Evolutionary conservation across 768 basidiomycete species (phyloP).

Genomic region (Suillus placidus): DNA sequence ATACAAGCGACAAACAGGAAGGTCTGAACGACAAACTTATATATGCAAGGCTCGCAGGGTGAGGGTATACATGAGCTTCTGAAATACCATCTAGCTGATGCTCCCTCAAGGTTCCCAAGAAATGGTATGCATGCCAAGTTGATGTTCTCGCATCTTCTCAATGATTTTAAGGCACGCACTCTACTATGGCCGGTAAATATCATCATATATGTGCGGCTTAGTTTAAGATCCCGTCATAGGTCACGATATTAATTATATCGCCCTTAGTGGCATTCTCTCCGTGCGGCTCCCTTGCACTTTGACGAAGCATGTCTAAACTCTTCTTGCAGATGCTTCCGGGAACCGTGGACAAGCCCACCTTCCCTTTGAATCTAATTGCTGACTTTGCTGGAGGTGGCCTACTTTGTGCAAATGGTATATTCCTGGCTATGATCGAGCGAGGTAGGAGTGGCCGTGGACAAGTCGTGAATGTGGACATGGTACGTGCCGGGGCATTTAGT

Average conservation of each 20-base stretch:
- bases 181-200: constrained; percentile 72
- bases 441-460: constrained; percentile 68
- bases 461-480: constrained; percentile 79
- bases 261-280: constrained; percentile 73
- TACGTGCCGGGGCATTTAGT: constrained; percentile 27
- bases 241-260: constrained; percentile 86
- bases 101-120: constrained; percentile 54
- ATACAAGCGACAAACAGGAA: constrained; percentile 45
- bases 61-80: constrained; percentile 25
- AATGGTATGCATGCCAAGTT: constrained; percentile 45
- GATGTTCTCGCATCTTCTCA: constrained; percentile 16
- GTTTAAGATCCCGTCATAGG: constrained; percentile 42
- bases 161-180: constrained; percentile 56
- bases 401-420: constrained; percentile 69
- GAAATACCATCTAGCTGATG: constrained; percentile 5
- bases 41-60: constrained; percentile 80
- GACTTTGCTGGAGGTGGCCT: constrained; percentile 86
- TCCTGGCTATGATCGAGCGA: constrained; percentile 75
- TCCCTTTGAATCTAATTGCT: constrained; percentile 76
- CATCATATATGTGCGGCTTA: constrained; percentile 4
- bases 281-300: constrained; percentile 39
- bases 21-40: constrained; percentile 67
- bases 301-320: not conserved
- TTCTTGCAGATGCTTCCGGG: constrained; percentile 66
- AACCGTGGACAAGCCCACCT: constrained; percentile 58